phyloP scores from a whole-genome alignment of 2,329 filamentous ascomycete genomes.

The Trichoderma sp. region DNA sequence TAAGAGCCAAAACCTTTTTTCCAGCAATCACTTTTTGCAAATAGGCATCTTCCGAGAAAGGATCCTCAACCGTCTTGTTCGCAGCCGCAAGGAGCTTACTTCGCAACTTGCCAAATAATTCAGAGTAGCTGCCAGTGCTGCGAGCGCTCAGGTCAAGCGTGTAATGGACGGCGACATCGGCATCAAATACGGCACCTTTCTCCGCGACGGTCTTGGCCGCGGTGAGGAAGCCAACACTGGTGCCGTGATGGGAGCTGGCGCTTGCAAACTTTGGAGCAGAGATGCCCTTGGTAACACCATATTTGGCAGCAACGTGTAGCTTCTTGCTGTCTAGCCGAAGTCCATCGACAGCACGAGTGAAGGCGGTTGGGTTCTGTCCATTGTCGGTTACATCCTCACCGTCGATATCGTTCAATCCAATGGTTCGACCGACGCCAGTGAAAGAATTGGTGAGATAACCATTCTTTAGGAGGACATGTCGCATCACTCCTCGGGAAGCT shows the following conservation, averaged over 20 bases:
- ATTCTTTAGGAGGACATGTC: constrained; percentile 55
- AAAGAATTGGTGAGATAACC: constrained; percentile 65
- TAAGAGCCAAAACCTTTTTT: constrained; percentile 59
- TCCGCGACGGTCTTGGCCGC: constrained; percentile 52
- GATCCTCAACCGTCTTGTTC: constrained; percentile 43
- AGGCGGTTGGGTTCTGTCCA: constrained; percentile 50
- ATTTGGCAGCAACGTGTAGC: constrained; percentile 54
- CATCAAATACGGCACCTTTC: constrained; percentile 55
- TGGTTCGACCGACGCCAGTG: constrained; percentile 61
- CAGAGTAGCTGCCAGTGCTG: constrained; percentile 57
- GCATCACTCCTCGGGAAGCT: constrained; percentile 43
- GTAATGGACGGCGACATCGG: constrained; percentile 62
- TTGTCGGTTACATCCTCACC: constrained; percentile 60
- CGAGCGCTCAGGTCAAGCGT: constrained; percentile 51
- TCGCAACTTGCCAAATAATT: constrained; percentile 56
- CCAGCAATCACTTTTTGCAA: constrained; percentile 59
- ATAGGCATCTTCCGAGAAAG: constrained; percentile 54
- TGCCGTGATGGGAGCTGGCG: constrained; percentile 55
- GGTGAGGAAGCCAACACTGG: constrained; percentile 62
- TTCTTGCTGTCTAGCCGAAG: constrained; percentile 61
- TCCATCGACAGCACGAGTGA: constrained; percentile 63
- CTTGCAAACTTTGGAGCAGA: constrained; percentile 56
- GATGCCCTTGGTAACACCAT: constrained; percentile 63
- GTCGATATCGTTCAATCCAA: constrained; percentile 68
- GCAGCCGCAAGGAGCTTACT: constrained; percentile 58